A percentile compares a stretch with the other conserved stretches of the same genome.
Evolutionary conservation across 208 protist genomes (phyloP).

Genomic region (Herpetomonas samuelpessoai): DNA sequence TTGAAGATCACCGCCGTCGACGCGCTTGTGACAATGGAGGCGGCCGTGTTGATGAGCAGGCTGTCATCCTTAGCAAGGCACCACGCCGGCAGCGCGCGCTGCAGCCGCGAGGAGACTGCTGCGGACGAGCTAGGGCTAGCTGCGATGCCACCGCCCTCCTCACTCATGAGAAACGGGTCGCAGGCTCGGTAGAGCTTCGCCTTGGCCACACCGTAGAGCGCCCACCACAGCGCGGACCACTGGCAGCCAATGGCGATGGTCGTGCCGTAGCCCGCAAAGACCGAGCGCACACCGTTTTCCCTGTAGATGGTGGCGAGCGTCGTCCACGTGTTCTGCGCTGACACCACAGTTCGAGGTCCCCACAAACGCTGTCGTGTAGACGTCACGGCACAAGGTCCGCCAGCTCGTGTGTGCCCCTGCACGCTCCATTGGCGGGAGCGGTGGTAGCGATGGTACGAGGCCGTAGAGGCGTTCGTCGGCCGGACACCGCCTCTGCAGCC

Average conservation of each 20-base stretch:
- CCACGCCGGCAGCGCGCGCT: slow-evolving; percentile 26
- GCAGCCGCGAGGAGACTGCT: slow-evolving; percentile 1
- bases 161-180: slow-evolving; percentile 26
- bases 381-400: too few relatives aligned
- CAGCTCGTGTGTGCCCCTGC: too few relatives aligned
- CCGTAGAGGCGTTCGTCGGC: neutral
- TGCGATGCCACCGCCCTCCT: neutral
- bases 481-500: neutral
- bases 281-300: slow-evolving; percentile 57
- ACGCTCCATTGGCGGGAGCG: too few relatives aligned
- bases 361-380: neutral
- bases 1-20: slow-evolving; percentile 79
- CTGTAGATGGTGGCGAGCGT: slow-evolving; percentile 51
- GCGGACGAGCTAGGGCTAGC: neutral
- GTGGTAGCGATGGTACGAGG: neutral
- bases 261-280: slow-evolving; percentile 79
- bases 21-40: slow-evolving; percentile 62
- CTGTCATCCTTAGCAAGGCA: slow-evolving; percentile 66
- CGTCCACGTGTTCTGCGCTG: slow-evolving; percentile 11
- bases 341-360: neutral
- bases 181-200: slow-evolving; percentile 32
- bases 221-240: slow-evolving; percentile 86
- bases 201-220: slow-evolving; percentile 62
- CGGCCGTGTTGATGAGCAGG: slow-evolving; percentile 53
- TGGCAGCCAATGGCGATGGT: slow-evolving; percentile 77